A percentile compares a stretch with the other conserved stretches of the same genome.
These are phyloP conservation scores for Malassezia nana DNA, from an alignment of 1,284 basidiomycete genomes.

Conservation along the genomic window DNA sequence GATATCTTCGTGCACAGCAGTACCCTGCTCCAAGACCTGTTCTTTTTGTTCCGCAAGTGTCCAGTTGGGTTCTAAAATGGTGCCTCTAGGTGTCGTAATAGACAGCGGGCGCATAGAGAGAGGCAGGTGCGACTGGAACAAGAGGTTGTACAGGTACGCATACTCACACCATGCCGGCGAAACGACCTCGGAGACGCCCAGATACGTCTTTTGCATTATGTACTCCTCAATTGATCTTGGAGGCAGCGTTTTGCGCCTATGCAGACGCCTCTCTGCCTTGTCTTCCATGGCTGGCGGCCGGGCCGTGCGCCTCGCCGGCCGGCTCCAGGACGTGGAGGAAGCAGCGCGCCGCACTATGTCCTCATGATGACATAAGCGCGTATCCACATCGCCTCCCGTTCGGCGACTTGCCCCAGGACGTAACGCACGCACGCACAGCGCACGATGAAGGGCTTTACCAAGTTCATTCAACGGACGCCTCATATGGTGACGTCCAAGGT, in stretches of 20 bases:
- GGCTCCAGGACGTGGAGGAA: not conserved
- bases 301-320: not conserved
- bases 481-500: constrained; percentile 44
- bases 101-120: constrained; percentile 23
- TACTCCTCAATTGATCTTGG: constrained; percentile 21
- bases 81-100: constrained; percentile 30
- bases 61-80: constrained; percentile 19
- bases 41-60: constrained; percentile 21
- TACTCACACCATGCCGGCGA: constrained; percentile 43
- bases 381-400: not conserved
- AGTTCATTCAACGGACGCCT: constrained; percentile 42
- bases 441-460: constrained; percentile 34
- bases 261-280: not conserved
- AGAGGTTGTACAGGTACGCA: constrained; percentile 31
- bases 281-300: not conserved
- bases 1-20: constrained; percentile 65
- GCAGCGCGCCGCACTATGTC: not conserved
- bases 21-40: constrained; percentile 16
- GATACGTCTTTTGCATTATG: constrained; percentile 22
- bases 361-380: not conserved
- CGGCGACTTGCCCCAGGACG: not conserved
- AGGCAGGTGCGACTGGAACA: constrained; percentile 29
- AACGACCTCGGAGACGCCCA: constrained; percentile 41
- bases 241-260: not conserved
- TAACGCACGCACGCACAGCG: not conserved